Base-by-base conservation (phyloP, 2,329 filamentous ascomycete species). In the Fusarium sp. region DNA sequence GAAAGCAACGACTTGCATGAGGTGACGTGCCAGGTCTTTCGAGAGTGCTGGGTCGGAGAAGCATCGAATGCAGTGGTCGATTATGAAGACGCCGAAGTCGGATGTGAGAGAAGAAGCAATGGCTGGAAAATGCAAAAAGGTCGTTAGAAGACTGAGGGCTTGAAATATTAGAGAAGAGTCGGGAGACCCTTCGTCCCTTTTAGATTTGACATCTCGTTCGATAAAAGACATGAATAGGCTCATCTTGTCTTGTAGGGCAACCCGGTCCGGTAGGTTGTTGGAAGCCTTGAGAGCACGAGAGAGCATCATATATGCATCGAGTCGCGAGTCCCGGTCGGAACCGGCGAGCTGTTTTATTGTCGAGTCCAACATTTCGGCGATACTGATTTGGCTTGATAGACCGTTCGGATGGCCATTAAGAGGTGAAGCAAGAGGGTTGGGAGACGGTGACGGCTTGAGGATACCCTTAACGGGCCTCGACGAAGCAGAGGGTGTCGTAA, bases 271-370 rank as follows among this genome's bases (percentile, higher is more conserved):
- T 19, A 97, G 84, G 74, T 94, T 93, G 71, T 95, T 94, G 64
- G 96, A 97, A 10, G 92, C 89, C 80, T 94, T 93, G 75, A 98
- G 85, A 8, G 92, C 91, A 38, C 91, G 88, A 37, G 92, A 90
- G 49, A 99, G 86, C 77, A 93, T 93, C 80, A 92, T 91, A 79
- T 99, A 98, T 54, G 95, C 94, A 83, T 99, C 96, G 37, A 96
- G 83, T 74, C 92, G 92, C 18, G 90, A 91, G 64, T 91, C 88
- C 60, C 92, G 88, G 74, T 95, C 93, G 35, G 90, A 86, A 28
- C 93, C 91, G 42, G 92, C 93, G 53, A 99, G 88, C 82, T 96
- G 93, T 81, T 94, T 92, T 40, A 94, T 88, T 9, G 94, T 90
- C 2, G 94, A 97, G 76, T 97, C 93, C 73, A 98, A 84, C 92